A percentile compares a stretch with the other conserved stretches of the same genome.
Conservation (phyloP, 2,329 filamentous ascomycete species). For the Paraphoma chrysanthemicola region DNA sequence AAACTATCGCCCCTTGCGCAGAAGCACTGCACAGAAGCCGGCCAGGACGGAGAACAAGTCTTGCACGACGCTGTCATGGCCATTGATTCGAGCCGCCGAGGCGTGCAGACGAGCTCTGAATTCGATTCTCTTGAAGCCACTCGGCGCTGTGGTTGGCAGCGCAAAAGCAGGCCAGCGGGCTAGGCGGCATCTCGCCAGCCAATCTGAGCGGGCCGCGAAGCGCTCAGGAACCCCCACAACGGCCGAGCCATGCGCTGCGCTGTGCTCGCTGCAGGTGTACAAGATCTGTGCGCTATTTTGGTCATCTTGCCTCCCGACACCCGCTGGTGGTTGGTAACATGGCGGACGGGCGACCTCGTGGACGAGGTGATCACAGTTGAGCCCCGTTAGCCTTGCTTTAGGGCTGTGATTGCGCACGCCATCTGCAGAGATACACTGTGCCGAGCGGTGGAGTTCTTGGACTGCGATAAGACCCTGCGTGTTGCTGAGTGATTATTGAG, state of each 20-base stretch:
- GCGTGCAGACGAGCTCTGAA: conserved; percentile 29
- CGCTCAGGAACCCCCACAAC: conserved; percentile 34
- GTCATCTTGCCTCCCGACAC: conserved; percentile 11
- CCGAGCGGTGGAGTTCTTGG: conserved; percentile 16
- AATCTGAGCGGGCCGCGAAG: conserved; percentile 34
- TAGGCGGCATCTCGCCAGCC: conserved; percentile 26
- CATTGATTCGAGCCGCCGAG: conserved; percentile 38
- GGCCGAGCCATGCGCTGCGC: conserved; percentile 23
- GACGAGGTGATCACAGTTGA: conserved; percentile 12
- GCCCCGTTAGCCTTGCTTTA: conserved; percentile 28
- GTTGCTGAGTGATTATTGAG: conserved; percentile 21
- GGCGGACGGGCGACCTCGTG: conserved; percentile 13
- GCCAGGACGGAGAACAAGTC: conserved; percentile 16
- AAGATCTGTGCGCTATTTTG: conserved; percentile 35
- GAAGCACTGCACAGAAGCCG: conserved; percentile 27
- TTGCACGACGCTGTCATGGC: conserved; percentile 28
- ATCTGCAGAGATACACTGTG: conserved; percentile 29
- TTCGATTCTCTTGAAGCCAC: conserved; percentile 28
- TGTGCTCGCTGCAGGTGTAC: conserved; percentile 27
- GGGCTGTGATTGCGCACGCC: conserved; percentile 31
- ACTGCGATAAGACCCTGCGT: conserved; percentile 5
- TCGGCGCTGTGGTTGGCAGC: conserved; percentile 43
- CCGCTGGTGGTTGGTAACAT: not conserved
- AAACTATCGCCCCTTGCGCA: conserved; percentile 27
- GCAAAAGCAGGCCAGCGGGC: conserved; percentile 23